Evolutionary conservation across 176 grass and related monocot species (phyloP).

Genomic region (bread wheat (Triticum aestivum)): IWGSC_CS_RefSeq_v2.1 NC_057798.1:414430607-414431106

Average conservation of each 20-base stretch:
- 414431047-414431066: slow-evolving; percentile 1
- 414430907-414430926: slow-evolving; percentile 73
- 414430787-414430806: slow-evolving; percentile 8
- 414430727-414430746: slow-evolving; percentile 92
- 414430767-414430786: slow-evolving; percentile 88
- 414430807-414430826: neutral
- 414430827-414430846: slow-evolving; percentile 16
- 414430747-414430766: slow-evolving; percentile 95
- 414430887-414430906: slow-evolving; percentile 89
- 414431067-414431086: neutral
- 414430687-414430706: slow-evolving; percentile 60
- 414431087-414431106: neutral
- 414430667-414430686: neutral
- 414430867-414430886: slow-evolving; percentile 89
- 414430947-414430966: neutral
- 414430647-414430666: neutral
- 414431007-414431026: neutral
- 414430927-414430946: slow-evolving; percentile 37
- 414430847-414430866: slow-evolving; percentile 96
- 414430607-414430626: too few relatives aligned
- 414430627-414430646: neutral
- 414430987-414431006: neutral
- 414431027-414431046: slow-evolving; percentile 4
- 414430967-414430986: neutral
- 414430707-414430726: slow-evolving; percentile 94